Conservation (phyloP, 495 filamentous ascomycete species). For the Niebla homalea region DNA sequence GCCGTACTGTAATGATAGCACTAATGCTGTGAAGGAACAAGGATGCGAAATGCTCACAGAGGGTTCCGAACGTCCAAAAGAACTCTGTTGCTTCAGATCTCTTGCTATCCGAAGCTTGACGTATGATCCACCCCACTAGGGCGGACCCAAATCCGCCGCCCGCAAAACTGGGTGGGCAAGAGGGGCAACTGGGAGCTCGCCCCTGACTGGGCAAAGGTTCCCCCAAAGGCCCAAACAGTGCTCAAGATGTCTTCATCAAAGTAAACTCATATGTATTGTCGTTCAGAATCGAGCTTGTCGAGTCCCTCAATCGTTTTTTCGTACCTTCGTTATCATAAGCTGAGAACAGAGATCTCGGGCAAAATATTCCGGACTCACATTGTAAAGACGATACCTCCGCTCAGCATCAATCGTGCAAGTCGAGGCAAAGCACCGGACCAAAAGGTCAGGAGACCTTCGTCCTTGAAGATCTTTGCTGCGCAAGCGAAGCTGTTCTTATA, state of each 20-base stretch:
- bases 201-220: not conserved
- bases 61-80: too few species aligned
- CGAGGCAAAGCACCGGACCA: conserved; percentile 89
- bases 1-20: not conserved
- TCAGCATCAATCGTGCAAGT: conserved; percentile 69
- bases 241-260: not conserved
- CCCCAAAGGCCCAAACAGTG: not conserved
- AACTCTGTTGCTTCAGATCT: too few species aligned
- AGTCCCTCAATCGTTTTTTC: conserved; percentile 92
- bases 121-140: not conserved
- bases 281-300: conserved; percentile 68
- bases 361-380: conserved; percentile 44
- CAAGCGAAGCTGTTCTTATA: conserved; percentile 88
- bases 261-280: conserved; percentile 55
- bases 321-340: conserved; percentile 40
- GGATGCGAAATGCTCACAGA: too few species aligned
- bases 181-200: not conserved
- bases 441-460: conserved; percentile 81
- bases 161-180: not conserved
- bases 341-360: not conserved
- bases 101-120: too few species aligned
- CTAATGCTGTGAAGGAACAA: not conserved
- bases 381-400: conserved; percentile 94
- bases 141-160: not conserved
- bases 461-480: conserved; percentile 67